Percentiles rank a stretch among this genome's conserved stretches.
phyloP scores from a whole-genome alignment of 2,329 filamentous ascomycete species.

The Beauveria caledonica region DNA sequence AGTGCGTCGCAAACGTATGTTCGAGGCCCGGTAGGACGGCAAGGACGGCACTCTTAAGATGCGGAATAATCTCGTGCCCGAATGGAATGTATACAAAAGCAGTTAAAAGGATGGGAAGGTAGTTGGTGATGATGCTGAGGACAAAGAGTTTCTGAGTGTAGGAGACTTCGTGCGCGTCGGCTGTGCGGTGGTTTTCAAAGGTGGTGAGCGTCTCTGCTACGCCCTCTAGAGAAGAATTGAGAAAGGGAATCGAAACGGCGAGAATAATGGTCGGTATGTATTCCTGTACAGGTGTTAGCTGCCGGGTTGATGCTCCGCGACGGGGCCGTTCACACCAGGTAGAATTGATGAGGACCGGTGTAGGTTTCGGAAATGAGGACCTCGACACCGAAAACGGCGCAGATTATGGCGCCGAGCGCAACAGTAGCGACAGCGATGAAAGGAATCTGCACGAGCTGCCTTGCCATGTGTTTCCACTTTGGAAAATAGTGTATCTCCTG shows the following conservation, averaged over 20 bases:
- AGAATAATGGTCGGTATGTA: constrained; percentile 66
- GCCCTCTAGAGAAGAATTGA: constrained; percentile 53
- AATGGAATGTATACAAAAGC: constrained; percentile 76
- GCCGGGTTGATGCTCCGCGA: background rate
- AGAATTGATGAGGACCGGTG: constrained; percentile 56
- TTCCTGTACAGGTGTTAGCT: constrained; percentile 35
- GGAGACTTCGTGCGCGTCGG: constrained; percentile 59
- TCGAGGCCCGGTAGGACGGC: constrained; percentile 37
- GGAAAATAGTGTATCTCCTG: constrained; percentile 56
- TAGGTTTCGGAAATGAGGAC: constrained; percentile 70
- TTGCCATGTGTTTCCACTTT: constrained; percentile 51
- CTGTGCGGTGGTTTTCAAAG: constrained; percentile 69
- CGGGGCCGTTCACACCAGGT: constrained; percentile 40
- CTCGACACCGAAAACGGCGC: constrained; percentile 63
- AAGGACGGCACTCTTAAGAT: constrained; percentile 52
- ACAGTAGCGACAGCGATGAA: constrained; percentile 53
- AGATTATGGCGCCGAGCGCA: constrained; percentile 58
- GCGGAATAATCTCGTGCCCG: constrained; percentile 57
- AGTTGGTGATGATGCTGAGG: constrained; percentile 74
- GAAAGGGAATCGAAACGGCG: constrained; percentile 56
- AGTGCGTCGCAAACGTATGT: constrained; percentile 41
- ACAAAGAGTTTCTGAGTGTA: constrained; percentile 68
- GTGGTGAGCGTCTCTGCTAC: constrained; percentile 57
- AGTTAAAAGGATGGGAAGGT: constrained; percentile 66
- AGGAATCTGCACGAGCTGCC: constrained; percentile 61